Evolutionary conservation across 805 yeast genomes (phyloP).

Genomic region (Schwanniomyces polymorphus): DNA sequence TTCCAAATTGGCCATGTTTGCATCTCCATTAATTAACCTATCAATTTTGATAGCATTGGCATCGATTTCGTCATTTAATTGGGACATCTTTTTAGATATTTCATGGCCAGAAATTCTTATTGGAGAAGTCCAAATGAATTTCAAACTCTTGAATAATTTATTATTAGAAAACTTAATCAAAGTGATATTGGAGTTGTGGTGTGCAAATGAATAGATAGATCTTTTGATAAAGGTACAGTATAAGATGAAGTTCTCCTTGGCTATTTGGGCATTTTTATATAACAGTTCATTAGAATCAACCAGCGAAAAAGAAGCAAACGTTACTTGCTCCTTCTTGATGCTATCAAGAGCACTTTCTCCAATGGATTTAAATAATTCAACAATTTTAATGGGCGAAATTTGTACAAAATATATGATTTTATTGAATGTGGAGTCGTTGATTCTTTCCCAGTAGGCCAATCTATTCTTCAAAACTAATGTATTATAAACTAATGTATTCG

Average conservation of each 20-base stretch:
- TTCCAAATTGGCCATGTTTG: slow-evolving; percentile 11
- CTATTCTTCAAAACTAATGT: slow-evolving; percentile 33
- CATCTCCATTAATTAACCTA: slow-evolving; percentile 17
- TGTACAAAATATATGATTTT: slow-evolving; percentile 35
- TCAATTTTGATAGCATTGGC: slow-evolving; percentile 22
- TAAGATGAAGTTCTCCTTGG: slow-evolving; percentile 7
- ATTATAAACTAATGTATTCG: slow-evolving; percentile 33
- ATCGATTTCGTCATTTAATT: slow-evolving; percentile 21
- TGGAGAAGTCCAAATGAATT: slow-evolving; percentile 15
- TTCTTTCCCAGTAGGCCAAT: slow-evolving; percentile 33
- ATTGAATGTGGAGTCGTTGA: slow-evolving; percentile 21
- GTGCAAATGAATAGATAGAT: slow-evolving; percentile 8
- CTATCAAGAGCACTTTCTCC: slow-evolving; percentile 4
- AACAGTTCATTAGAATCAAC: slow-evolving; percentile 17
- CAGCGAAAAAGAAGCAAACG: not conserved
- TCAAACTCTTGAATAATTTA: slow-evolving; percentile 2
- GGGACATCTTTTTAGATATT: slow-evolving; percentile 19
- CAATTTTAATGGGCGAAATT: slow-evolving; percentile 28
- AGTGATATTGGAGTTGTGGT: slow-evolving; percentile 14
- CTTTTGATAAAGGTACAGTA: slow-evolving; percentile 4
- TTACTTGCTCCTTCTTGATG: slow-evolving; percentile 1
- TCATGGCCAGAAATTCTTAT: slow-evolving; percentile 24
- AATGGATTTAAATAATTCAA: slow-evolving; percentile 12
- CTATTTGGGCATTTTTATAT: slow-evolving; percentile 7
- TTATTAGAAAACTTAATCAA: slow-evolving; percentile 9